Evolutionary conservation across 257 asterid species (phyloP).

Genomic region (Nyctanthes arbortristis): DNA sequence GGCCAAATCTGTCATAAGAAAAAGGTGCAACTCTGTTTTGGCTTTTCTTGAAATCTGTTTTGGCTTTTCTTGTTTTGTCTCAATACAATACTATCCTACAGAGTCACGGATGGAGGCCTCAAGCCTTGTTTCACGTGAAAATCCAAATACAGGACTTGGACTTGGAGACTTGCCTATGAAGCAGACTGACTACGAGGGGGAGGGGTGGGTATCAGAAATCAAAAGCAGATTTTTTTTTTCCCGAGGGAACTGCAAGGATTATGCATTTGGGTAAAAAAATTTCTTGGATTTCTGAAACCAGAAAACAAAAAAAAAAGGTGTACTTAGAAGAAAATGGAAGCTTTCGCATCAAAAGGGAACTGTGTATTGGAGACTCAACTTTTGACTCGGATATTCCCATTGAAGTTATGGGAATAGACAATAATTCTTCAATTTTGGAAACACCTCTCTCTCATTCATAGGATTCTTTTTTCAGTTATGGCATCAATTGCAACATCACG

Average conservation of each 20-base stretch:
- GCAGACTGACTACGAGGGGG: no score
- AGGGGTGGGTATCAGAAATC: no score
- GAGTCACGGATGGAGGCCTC: slow-evolving; percentile 33
- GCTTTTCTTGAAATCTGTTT: slow-evolving; percentile 18
- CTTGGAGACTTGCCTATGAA: no score
- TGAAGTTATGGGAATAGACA: background rate
- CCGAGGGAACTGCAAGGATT: background rate
- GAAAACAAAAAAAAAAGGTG: no score
- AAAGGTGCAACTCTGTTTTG: slow-evolving; percentile 33
- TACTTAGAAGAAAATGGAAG: background rate
- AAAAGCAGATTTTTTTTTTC: no score
- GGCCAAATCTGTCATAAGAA: slow-evolving; percentile 3
- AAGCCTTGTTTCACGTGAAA: slow-evolving; percentile 23
- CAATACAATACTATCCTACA: no score
- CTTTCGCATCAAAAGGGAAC: background rate
- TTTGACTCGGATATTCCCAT: background rate
- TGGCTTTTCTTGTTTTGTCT: background rate
- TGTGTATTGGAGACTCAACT: background rate
- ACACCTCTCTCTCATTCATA: slow-evolving; percentile 2
- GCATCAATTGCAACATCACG: slow-evolving; percentile 10
- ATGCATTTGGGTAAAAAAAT: no score
- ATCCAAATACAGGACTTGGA: no score
- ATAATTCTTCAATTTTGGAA: background rate
- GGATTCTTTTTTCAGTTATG: slow-evolving; percentile 4
- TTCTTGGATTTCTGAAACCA: background rate